Base-by-base conservation (phyloP, 257 asterid genomes). In the Solanum etuberosum region DNA sequence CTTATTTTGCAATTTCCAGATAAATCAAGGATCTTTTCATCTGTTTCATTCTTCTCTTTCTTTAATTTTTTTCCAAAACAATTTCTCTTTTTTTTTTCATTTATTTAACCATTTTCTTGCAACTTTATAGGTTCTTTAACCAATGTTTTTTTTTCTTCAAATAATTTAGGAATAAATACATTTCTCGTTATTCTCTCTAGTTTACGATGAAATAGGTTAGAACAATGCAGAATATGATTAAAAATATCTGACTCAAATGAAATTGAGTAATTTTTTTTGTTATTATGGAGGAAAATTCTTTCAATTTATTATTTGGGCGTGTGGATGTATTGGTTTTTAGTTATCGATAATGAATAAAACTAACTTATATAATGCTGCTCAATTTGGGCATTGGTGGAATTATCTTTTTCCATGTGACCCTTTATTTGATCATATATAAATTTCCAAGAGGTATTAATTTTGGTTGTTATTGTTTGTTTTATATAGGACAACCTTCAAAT, bases 401-500 rank as follows among this genome's bases (percentile, higher is more conserved):
- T 34, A 8, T 76, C 1, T 51, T 25, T n/a, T 76, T 76, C 18
- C 35, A 76, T 14, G 57, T 27, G 83, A 77, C 6, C 9, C 2
- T 77, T 77, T 40, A 40, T 76, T 76, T n/a, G 83, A 13, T 74
- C 63, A 20, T 38, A 13, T 73, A 9, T 73, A 76, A 35, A 73
- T 35, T 27, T 73, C 51, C 6, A 20, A 73, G 31, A 21, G 9
- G 3, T 9, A 21, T 25, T 77, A 43, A 42, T 42, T 25, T 42
- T n/a, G 63, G 37, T 38, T 27, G 35, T 42, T 35, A 61, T 23
- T 67, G 4, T 68, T 43, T 85, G 46, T 85, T 42, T 84, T 42
- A 10, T 67, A 18, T 83, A 90, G 90, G 93, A 89, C 71, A 89
- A 87, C 80, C 25, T 85, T 76, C n/a, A n/a, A n/a, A n/a, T 90